Evolutionary conservation across 352 stramenopile genomes (phyloP), one percentile per base, ranked within the genome.

Genomic region (Hyaloperonospora brassicae): DNA sequence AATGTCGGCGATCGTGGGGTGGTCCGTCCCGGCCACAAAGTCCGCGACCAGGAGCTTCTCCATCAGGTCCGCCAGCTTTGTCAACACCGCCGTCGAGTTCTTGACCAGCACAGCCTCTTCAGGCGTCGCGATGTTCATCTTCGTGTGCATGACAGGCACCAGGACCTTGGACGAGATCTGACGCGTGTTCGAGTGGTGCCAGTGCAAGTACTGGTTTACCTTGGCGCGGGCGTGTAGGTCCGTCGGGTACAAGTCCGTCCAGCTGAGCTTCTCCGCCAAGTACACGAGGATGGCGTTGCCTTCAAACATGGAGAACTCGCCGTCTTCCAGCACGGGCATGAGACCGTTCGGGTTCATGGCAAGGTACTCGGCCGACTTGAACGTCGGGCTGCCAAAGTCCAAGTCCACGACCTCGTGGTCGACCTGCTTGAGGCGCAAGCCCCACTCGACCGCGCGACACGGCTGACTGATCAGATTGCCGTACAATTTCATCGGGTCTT

Each of bases 201-300:
- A 88, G 70, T 82, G 68, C 40, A 87, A 64, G 47, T 81, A 84
- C 64, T 87, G 61, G 66, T 87, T 75, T 31, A 87, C 57, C 62
- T 87, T 87, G 44, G 77, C 72, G 47, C 69, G 77, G 30, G 65
- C 62, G 49, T 76, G 50, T 13, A 68, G 45, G 43, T 84, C 73
- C n/a, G 27, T 57, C 42, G 73, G 75, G 51, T 86, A 85, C 36
- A 84, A 30, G 54, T 84, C 70, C 1, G 66, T 75, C 63, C 62
- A 78, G 53, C 58, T 60, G 54, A 70, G 56, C 61, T 77, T 83
- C 49, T 80, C 57, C 21, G 73, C 73, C 47, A 86, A 43, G 44
- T 83, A 86, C 53, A 41, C 52, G 36, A 86, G 45, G 50, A 86
- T 86, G 23, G 76, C 76, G 47, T 72, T 72, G 53, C 68, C 60